These are phyloP conservation scores for Neonectria hederae DNA, from an alignment of 2,329 filamentous ascomycete genomes.

Conservation along the genomic window DNA sequence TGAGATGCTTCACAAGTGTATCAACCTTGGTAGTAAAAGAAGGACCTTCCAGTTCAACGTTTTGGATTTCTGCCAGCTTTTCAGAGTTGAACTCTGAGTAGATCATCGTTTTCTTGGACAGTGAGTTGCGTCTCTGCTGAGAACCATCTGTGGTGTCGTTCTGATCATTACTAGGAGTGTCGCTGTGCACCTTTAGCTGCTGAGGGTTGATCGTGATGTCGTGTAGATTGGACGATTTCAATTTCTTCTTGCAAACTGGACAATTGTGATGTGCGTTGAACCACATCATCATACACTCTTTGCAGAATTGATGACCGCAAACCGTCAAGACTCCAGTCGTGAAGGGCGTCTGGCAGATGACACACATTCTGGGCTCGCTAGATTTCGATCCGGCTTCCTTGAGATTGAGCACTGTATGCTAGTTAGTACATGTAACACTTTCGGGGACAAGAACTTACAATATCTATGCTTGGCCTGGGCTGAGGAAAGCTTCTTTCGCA, in stretches of 20 bases:
- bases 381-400: conserved; percentile 68
- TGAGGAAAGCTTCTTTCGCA: conserved; percentile 67
- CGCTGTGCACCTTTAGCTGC: conserved; percentile 71
- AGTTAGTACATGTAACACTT: conserved; percentile 11
- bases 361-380: conserved; percentile 75
- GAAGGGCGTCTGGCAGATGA: conserved; percentile 85
- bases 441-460: conserved; percentile 49
- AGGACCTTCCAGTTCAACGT: conserved; percentile 75
- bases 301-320: conserved; percentile 93
- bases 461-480: conserved; percentile 82
- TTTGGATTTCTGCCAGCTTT: conserved; percentile 81
- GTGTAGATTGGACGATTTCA: conserved; percentile 76
- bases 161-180: conserved; percentile 25
- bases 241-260: conserved; percentile 80
- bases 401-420: conserved; percentile 59
- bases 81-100: conserved; percentile 80
- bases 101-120: conserved; percentile 60
- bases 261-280: conserved; percentile 78
- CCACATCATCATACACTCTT: conserved; percentile 86
- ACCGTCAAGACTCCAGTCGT: conserved; percentile 83
- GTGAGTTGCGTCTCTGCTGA: conserved; percentile 30
- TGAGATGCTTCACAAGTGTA: conserved; percentile 79
- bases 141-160: conserved; percentile 16
- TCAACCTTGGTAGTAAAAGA: conserved; percentile 94
- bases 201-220: conserved; percentile 86